Evolutionary conservation across 2,329 filamentous ascomycete species (phyloP).

Genomic region (Aspergillus latus): DNA sequence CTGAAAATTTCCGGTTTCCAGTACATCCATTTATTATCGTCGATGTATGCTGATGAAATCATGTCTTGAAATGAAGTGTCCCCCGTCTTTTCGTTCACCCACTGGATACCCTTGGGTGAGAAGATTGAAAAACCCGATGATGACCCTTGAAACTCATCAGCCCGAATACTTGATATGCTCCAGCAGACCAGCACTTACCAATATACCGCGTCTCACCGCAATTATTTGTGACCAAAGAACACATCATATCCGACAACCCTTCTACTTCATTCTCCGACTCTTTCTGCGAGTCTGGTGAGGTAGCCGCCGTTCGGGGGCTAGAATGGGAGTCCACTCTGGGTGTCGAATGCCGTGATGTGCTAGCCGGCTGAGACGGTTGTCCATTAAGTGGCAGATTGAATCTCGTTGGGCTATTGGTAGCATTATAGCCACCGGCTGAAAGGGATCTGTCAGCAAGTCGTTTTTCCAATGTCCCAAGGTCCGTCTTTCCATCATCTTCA

Average conservation of each 20-base stretch:
- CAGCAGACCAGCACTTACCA: conserved; percentile 56
- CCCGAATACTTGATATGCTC: not conserved
- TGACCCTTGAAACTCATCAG: conserved; percentile 61
- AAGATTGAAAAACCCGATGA: conserved; percentile 99
- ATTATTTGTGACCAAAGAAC: conserved; percentile 91
- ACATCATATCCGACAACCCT: conserved; percentile 96
- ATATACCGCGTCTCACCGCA: conserved; percentile 95
- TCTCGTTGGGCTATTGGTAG: conserved; percentile 35
- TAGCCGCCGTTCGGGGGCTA: conserved; percentile 52
- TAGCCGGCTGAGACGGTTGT: conserved; percentile 30
- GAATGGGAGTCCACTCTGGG: conserved; percentile 49
- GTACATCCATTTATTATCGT: conserved; percentile 93
- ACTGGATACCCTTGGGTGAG: conserved; percentile 95
- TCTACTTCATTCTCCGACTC: conserved; percentile 72
- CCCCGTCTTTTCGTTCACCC: conserved; percentile 98
- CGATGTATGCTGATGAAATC: conserved; percentile 86
- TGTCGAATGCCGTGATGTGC: conserved; percentile 45
- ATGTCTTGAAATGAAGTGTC: conserved; percentile 92
- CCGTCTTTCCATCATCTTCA: conserved; percentile 81
- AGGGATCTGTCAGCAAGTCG: conserved; percentile 57
- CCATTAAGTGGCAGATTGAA: conserved; percentile 28
- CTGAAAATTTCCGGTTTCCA: conserved; percentile 98
- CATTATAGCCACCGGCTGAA: conserved; percentile 33
- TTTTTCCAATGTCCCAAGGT: conserved; percentile 84
- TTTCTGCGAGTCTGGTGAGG: conserved; percentile 55